phyloP scores from a whole-genome alignment of 768 basidiomycete genomes.

The Coprinopsis cinerea region DNA sequence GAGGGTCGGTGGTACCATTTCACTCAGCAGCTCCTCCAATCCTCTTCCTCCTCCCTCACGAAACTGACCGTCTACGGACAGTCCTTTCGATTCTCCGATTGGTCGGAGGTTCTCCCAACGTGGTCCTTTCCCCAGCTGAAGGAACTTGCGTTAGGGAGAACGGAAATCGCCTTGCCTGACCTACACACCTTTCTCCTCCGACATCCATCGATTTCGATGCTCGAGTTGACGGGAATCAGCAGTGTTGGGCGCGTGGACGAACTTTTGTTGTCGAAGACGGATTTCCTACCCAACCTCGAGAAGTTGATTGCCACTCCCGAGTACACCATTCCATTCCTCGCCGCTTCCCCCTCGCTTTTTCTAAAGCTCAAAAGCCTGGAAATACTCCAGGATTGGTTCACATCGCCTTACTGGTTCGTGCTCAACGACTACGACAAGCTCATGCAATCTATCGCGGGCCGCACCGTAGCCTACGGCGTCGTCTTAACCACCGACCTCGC shows the following conservation, averaged over 20 bases:
- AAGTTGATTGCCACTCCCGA: not conserved
- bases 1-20: not conserved
- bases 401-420: no score
- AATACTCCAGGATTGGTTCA: not conserved
- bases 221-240: slow-evolving; percentile 13
- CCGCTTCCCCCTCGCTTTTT: not conserved
- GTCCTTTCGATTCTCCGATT: not conserved
- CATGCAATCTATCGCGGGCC: no score
- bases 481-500: no score
- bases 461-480: no score
- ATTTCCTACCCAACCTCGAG: not conserved
- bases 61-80: not conserved
- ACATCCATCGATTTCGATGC: slow-evolving; percentile 15
- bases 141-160: slow-evolving; percentile 7
- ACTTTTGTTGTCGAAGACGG: not conserved
- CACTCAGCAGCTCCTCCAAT: slow-evolving; percentile 2
- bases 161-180: slow-evolving; percentile 16
- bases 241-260: not conserved
- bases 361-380: not conserved
- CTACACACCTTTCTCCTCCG: slow-evolving; percentile 16
- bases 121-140: not conserved
- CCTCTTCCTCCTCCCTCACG: not conserved
- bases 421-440: no score
- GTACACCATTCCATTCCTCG: not conserved
- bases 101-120: not conserved